Base-by-base conservation (phyloP, 2,329 filamentous ascomycete genomes). In the Exophiala sp. region DNA sequence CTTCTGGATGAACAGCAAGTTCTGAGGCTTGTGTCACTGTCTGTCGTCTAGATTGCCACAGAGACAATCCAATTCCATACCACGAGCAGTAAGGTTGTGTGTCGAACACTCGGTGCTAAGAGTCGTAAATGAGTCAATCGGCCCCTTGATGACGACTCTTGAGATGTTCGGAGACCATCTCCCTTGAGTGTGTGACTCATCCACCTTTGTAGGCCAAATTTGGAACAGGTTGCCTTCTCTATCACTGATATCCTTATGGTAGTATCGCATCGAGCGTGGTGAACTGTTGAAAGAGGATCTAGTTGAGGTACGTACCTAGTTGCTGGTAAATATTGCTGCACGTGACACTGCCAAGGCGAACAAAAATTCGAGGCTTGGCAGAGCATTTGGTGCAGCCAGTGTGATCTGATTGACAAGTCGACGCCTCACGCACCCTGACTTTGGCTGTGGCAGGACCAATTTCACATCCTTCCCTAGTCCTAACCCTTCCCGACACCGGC, bases 401-500 rank as follows among this genome's bases (percentile, higher is more conserved):
- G 29, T 7, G 7, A n/a, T 32, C 29, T 10, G 29, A 32, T 32
- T n/a, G 29, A 32, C 7, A 32, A 32, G 29, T 32, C 29, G 11
- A 32, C 29, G 29, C 29, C 29, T 32, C 7, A 32, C 29, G 29
- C 29, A 32, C 29, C 29, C 7, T 9, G 7, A 32, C 29, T n/a
- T 32, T n/a, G 29, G 7, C 29, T 3, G 7, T 13, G 7, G 3
- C 7, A n/a, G 29, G 29, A 37, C 24, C 40, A 32, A 43, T 21
- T 13, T 27, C 16, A n/a, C 16, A 21, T 10, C 9, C 19, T 19
- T 11, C n/a, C 19, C 30, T 44, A 32, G 9, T 19, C 23, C n/a
- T n/a, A n/a, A n/a, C 30, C 13, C 29, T 24, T 47, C 30, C 24
- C 23, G 23, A 5, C 1, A 29, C 24, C 38, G 43, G 61, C 69